Evolutionary conservation across 2,329 filamentous ascomycete genomes (phyloP), one percentile per base, ranked within the genome.

Genomic region (Fusarium annulatum): DNA sequence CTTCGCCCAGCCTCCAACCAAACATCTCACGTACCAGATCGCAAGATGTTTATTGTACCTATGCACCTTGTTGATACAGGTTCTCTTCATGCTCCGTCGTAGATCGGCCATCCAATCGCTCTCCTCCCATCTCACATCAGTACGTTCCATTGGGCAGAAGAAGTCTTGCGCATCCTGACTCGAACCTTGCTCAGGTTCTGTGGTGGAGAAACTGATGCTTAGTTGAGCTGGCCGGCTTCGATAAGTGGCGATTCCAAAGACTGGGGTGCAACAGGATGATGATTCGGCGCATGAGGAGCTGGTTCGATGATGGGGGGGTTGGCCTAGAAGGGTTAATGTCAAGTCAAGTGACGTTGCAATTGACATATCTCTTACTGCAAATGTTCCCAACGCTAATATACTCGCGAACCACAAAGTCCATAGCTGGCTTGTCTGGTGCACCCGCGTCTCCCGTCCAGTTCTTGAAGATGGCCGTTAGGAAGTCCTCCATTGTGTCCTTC

Each of bases 21-120:
- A 58, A 15, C 61, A 67, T 5, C 80, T 65, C 0, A 73, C 73
- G 1, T 81, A 76, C 79, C 79, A 82, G 5, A 82, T 69, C 0
- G 80, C 80, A 38, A 79, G 58, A 43, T 80, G 73, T 48, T 82
- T 82, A 52, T 82, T 82, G 49, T 77, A 75, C 38, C 74, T 77
- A 55, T 79, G 75, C 7, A 81, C 68, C 60, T 78, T 79, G 11
- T 64, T 66, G 4, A 76, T 65, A 6, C 80, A 74, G n/a, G 71
- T 73, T 12, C 49, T 56, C 36, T 72, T 73, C 36, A 82, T 75
- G 21, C 65, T 63, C 0, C 51, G 38, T 16, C 75, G 69, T 23
- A 81, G 53, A 11, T 71, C 38, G 0, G 58, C 34, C 34, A 74
- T 28, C 80, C 79, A 80, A 26, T 77, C 73, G 0, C 67, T 45